Percentiles rank a stretch among this genome's conserved stretches.
Evolutionary conservation across 192 early-diverging fungal species (phyloP).

Genomic region (Coemansia sp.): DNA sequence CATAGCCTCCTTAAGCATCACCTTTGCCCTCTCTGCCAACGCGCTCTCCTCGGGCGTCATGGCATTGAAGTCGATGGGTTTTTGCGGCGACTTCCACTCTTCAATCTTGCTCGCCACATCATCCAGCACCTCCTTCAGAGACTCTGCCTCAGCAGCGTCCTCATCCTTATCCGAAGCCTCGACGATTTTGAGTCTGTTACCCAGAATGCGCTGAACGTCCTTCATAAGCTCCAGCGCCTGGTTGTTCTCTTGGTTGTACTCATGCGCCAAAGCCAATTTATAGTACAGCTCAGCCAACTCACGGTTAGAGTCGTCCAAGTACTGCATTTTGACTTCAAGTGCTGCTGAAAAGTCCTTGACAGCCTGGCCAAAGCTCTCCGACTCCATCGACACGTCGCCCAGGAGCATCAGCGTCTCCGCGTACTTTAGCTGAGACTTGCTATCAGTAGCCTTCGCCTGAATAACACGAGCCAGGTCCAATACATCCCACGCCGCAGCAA

Average conservation of each 20-base stretch:
- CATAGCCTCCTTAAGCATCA: conserved; percentile 38
- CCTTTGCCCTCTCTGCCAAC: conserved; percentile 47
- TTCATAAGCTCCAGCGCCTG: conserved; percentile 45
- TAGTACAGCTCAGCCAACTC: conserved; percentile 55
- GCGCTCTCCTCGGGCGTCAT: conserved; percentile 22
- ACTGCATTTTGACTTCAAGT: conserved; percentile 32
- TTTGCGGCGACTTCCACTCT: conserved; percentile 46
- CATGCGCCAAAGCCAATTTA: conserved; percentile 52
- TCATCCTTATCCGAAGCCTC: conserved; percentile 5
- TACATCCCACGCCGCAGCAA: conserved; percentile 76
- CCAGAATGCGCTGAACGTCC: conserved; percentile 46
- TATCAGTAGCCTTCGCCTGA: conserved; percentile 60
- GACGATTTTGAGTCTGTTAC: conserved; percentile 16
- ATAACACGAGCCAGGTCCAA: conserved; percentile 83
- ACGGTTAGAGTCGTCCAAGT: conserved; percentile 35
- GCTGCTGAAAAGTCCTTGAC: conserved; percentile 43
- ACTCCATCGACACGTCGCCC: conserved; percentile 87
- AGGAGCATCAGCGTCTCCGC: conserved; percentile 61
- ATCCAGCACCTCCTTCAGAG: conserved; percentile 38
- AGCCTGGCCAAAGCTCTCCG: conserved; percentile 61
- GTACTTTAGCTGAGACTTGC: conserved; percentile 64
- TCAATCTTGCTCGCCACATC: conserved; percentile 46
- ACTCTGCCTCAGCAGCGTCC: conserved; percentile 19
- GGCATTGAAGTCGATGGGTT: conserved; percentile 18
- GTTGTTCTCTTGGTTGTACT: conserved; percentile 44